Evolutionary conservation across 371 early-diverging fungal genomes (phyloP), one percentile per base, ranked within the genome.

Genomic region (Fennellomyces sp.): DNA sequence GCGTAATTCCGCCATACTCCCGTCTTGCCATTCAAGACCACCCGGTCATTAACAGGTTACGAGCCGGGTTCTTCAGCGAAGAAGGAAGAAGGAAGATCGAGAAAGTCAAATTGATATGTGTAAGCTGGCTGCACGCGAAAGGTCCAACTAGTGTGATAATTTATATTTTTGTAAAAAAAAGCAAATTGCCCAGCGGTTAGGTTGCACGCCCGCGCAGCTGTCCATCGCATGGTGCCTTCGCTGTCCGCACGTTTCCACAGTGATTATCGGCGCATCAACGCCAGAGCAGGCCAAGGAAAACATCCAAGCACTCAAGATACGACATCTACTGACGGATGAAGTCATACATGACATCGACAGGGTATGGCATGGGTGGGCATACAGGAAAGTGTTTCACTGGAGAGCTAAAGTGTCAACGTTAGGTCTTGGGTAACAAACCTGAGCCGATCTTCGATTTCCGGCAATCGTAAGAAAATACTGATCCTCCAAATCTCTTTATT

Each of bases 181-280:
- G 85, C 61, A 63, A 23, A 80, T 93, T 52, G 91, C 94, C 28
- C 69, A 88, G 23, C 63, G 81, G 35, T 61, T 93, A 26, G 83
- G 76, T 13, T 83, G 83, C 68, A 85, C 93, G 21, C 76, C 89
- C 2, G 85, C 93, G 0, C 93, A 93, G 66, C 66, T 94, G 33
- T 90, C 91, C 0, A 72, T 94, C 55, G 93, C 93, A 11, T 94
- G 94, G 94, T 90, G 90, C 65, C 52, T 89, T 52, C 83, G 79
- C 63, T 88, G 90, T 69, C 70, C 74, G 26, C 63, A 80, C 58
- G 75, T 87, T 12, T 78, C 83, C 1, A 75, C 87, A 0, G 87
- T 89, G 15, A 86, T 88, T 53, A 84, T 83, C 38, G 90, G 93
- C 11, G 94, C 93, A 7, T 83, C 87, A 10, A 81, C 80, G 41